Evolutionary conservation across 2,329 filamentous ascomycete species (phyloP), one percentile per base, ranked within the genome.

Genomic region (Endothia cerciana): DNA sequence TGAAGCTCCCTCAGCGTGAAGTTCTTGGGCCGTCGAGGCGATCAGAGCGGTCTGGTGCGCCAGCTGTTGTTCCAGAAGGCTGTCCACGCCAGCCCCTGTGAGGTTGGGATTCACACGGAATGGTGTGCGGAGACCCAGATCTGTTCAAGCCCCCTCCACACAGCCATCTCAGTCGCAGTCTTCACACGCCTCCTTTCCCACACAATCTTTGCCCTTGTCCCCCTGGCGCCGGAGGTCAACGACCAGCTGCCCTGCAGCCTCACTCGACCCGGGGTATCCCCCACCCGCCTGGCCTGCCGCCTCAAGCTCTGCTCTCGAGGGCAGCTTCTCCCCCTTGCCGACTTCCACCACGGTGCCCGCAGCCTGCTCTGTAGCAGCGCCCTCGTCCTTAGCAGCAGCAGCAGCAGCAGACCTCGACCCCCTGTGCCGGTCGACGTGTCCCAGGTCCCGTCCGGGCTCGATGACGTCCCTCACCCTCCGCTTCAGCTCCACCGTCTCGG

Each of bases 401-500:
- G 40, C 2, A n/a, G 64, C 19, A 38, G 47, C 13, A 4, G 45
- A 8, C 36, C 30, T 33, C 19, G 56, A n/a, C 15, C 22, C 56
- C 58, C 82, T 74, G 62, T 83, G 77, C 63, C 87, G 82, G 76
- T 94, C 91, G 30, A 93, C 89, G 78, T 98, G 94, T 0, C 94
- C 94, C 62, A 97, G 80, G 73, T 94, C 86, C 68, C 91, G 84
- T 0, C 81, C 82, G 0, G 94, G 94, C 73, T 95, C 89, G 71
- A 97, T 89, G 61, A 92, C 83, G 79, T 97, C 92, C 65, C 94
- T 83, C 5, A 97, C 87, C 19, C 89, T 84, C 67, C 93, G 88
- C 80, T 98, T 97, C 53, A 97, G 84, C 71, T 94, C 89, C 78
- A 97, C 97, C 2, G 92, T 93, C 80, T 97, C 93, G 68, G 94